Evolutionary conservation across 176 grass and related monocot genomes (phyloP).

Genomic region (Areca catechu): DNA sequence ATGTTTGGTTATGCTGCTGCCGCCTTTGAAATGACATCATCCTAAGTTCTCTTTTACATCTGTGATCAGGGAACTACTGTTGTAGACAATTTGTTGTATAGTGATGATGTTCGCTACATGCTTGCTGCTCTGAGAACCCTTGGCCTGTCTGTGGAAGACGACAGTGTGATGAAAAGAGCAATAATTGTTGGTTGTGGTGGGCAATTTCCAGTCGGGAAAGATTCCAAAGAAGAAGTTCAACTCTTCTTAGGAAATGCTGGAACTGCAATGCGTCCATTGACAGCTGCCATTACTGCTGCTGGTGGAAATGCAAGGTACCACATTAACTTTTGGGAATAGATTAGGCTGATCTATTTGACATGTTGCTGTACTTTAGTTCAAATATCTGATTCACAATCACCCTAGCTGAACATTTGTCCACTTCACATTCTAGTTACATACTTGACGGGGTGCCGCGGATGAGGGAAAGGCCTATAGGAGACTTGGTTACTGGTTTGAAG

Average conservation of each 20-base stretch:
- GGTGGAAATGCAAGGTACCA: constrained; percentile 85
- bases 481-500: constrained; percentile 75
- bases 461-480: constrained; percentile 96
- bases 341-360: background rate
- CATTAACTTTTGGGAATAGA: background rate
- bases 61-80: constrained; percentile 71
- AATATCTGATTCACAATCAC: background rate
- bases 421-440: constrained; percentile 54
- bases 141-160: constrained; percentile 71
- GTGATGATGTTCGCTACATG: constrained; percentile 98
- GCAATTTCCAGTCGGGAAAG: constrained; percentile 52
- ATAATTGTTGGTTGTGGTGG: constrained; percentile 64
- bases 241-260: constrained; percentile 96
- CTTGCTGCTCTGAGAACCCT: constrained; percentile 85
- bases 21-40: no score
- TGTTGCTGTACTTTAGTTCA: constrained; percentile 4
- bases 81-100: constrained; percentile 87
- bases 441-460: constrained; percentile 97
- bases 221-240: constrained; percentile 48
- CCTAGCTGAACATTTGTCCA: no score
- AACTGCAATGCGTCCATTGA: constrained; percentile 91
- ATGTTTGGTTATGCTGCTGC: no score
- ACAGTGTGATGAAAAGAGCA: constrained; percentile 72
- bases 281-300: constrained; percentile 83
- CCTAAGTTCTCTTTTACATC: no score